phyloP scores from a whole-genome alignment of 768 basidiomycete species.

The Hygrocybe punicea region DNA sequence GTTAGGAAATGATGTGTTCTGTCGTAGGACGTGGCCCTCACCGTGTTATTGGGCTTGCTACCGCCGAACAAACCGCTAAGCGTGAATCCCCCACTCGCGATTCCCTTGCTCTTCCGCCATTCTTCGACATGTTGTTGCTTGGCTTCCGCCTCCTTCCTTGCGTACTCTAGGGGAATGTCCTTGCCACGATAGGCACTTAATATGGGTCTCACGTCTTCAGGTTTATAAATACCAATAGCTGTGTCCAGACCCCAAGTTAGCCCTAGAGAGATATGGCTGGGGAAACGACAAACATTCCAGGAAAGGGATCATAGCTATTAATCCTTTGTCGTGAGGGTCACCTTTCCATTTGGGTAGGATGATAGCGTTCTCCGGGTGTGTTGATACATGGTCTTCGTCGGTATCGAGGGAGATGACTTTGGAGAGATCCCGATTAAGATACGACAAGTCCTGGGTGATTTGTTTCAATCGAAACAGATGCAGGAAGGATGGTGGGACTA shows the following conservation, averaged over 20 bases:
- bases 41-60: constrained; percentile 22
- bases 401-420: constrained; percentile 90
- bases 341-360: constrained; percentile 86
- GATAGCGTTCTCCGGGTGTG: constrained; percentile 88
- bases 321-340: constrained; percentile 60
- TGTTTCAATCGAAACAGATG: not conserved
- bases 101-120: constrained; percentile 58
- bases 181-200: constrained; percentile 82
- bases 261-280: not conserved
- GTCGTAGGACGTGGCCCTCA: not conserved
- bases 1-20: not conserved
- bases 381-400: constrained; percentile 65
- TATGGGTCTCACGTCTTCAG: constrained; percentile 83
- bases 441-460: constrained; percentile 71
- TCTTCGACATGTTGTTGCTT: constrained; percentile 77
- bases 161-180: constrained; percentile 86
- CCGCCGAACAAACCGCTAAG: constrained; percentile 44
- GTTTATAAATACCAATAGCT: constrained; percentile 93
- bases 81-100: constrained; percentile 25
- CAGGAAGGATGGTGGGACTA: not conserved
- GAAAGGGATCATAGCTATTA: constrained; percentile 94
- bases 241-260: not conserved
- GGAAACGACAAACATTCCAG: constrained; percentile 69
- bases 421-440: constrained; percentile 88
- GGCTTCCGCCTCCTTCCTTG: constrained; percentile 78